Evolutionary conservation across 495 filamentous ascomycete genomes (phyloP).

Genomic region (Penicillium manginii): DNA sequence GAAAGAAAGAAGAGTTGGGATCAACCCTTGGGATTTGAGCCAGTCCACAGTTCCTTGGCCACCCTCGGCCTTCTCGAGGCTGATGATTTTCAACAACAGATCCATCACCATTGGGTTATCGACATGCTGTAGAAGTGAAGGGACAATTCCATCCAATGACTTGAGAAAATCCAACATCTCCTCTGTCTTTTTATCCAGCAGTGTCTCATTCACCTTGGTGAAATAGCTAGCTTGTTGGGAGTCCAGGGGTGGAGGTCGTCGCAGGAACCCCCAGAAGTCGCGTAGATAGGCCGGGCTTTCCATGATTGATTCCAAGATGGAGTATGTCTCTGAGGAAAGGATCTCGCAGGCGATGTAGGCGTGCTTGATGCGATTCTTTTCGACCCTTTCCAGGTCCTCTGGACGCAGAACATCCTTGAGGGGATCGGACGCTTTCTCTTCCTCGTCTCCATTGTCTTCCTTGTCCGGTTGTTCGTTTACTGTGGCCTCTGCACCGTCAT

Average conservation of each 20-base stretch:
- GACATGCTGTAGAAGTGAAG: constrained; percentile 88
- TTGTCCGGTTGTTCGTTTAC: constrained; percentile 17
- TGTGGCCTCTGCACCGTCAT: constrained; percentile 36
- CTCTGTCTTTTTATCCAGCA: constrained; percentile 96
- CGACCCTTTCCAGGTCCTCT: constrained; percentile 71
- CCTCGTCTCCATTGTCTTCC: constrained; percentile 32
- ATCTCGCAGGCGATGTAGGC: constrained; percentile 92
- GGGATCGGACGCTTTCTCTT: constrained; percentile 47
- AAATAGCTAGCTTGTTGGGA: constrained; percentile 95
- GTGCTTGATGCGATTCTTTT: constrained; percentile 88
- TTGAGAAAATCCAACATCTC: constrained; percentile 93
- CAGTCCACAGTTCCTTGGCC: constrained; percentile 96
- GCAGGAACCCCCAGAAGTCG: constrained; percentile 89
- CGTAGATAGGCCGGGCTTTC: constrained; percentile 75
- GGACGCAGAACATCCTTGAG: constrained; percentile 52
- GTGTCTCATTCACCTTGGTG: constrained; percentile 95
- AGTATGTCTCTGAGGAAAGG: constrained; percentile 95
- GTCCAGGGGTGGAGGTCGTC: constrained; percentile 78
- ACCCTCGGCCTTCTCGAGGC: constrained; percentile 88
- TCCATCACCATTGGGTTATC: constrained; percentile 99
- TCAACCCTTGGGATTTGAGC: constrained; percentile 89
- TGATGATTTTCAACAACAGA: constrained; percentile 94
- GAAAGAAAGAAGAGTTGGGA: constrained; percentile 85
- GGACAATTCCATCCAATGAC: constrained; percentile 76
- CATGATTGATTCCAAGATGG: constrained; percentile 89